Evolutionary conservation across 148 eudicot genomes (phyloP).

Genomic region (Agrostemma githago): DNA sequence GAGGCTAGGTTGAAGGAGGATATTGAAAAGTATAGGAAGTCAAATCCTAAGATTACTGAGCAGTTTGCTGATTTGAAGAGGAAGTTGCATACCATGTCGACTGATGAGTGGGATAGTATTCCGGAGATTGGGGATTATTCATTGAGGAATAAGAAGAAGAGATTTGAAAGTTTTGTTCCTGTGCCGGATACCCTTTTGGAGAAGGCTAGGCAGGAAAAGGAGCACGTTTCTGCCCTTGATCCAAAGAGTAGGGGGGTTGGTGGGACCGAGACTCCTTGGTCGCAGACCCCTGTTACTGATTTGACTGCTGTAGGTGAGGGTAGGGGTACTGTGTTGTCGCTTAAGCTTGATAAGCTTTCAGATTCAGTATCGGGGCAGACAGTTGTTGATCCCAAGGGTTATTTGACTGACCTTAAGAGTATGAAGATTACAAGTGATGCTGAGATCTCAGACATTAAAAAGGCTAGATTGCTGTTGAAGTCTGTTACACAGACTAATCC

Average conservation of each 20-base stretch:
- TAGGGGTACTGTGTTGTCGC: constrained; percentile 86
- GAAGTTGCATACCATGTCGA: constrained; percentile 56
- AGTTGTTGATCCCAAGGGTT: constrained; percentile 90
- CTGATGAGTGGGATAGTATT: constrained; percentile 79
- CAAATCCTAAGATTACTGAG: constrained; percentile 85
- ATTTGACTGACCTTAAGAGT: constrained; percentile 87
- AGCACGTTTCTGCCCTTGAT: constrained; percentile 85
- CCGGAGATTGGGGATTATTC: constrained; percentile 95
- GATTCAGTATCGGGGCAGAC: constrained; percentile 86
- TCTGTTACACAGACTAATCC: constrained; percentile 83
- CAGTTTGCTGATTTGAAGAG: constrained; percentile 92
- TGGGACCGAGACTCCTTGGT: constrained; percentile 90
- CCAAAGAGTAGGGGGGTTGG: constrained; percentile 84
- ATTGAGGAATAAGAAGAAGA: constrained; percentile 77
- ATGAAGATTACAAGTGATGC: constrained; percentile 98
- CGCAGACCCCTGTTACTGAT: constrained; percentile 88
- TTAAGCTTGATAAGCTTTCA: constrained; percentile 79
- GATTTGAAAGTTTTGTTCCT: constrained; percentile 91
- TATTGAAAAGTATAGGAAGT: constrained; percentile 81
- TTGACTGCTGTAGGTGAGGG: constrained; percentile 98
- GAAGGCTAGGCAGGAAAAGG: constrained; percentile 94
- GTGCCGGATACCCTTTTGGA: constrained; percentile 86
- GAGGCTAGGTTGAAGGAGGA: constrained; percentile 90
- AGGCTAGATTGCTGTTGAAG: constrained; percentile 79
- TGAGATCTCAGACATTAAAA: constrained; percentile 85